Evolutionary conservation across 305 asterid genomes (phyloP).

Genomic region (Fraxinus sp.): DNA sequence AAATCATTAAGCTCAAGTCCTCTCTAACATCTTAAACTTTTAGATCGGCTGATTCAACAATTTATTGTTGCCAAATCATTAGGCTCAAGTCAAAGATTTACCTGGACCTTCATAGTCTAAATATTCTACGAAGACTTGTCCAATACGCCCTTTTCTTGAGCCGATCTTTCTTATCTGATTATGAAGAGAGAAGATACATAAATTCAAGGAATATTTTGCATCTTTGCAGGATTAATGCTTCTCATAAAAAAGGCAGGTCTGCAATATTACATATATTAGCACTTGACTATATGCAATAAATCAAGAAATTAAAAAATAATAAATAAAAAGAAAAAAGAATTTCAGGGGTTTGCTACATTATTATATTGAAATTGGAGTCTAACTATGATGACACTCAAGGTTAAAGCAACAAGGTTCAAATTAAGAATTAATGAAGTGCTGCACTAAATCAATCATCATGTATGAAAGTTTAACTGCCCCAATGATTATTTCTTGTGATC

Average conservation of each 20-base stretch:
- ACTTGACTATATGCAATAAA: neutral
- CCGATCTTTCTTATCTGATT: conserved; percentile 5
- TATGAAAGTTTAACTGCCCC: neutral
- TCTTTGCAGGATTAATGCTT: neutral
- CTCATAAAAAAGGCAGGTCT: neutral
- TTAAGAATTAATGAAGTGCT: neutral
- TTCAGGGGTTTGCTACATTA: neutral
- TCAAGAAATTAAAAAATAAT: neutral
- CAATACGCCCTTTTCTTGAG: neutral
- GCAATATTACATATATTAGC: neutral
- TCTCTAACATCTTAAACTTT: too few relatives aligned
- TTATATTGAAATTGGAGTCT: neutral
- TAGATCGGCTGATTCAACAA: too few relatives aligned
- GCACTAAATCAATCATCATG: neutral
- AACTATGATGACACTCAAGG: neutral
- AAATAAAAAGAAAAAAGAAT: neutral
- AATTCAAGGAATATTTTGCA: neutral
- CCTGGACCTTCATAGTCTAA: conserved; percentile 7
- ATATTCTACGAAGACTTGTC: neutral
- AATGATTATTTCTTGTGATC: neutral
- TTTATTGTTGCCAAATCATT: neutral
- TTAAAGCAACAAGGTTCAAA: neutral
- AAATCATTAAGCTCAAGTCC: too few relatives aligned
- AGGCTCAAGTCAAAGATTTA: neutral
- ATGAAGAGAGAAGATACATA: neutral